phyloP scores from a whole-genome alignment of 2,329 filamentous ascomycete genomes.

The Cladorrhinum sp. region DNA sequence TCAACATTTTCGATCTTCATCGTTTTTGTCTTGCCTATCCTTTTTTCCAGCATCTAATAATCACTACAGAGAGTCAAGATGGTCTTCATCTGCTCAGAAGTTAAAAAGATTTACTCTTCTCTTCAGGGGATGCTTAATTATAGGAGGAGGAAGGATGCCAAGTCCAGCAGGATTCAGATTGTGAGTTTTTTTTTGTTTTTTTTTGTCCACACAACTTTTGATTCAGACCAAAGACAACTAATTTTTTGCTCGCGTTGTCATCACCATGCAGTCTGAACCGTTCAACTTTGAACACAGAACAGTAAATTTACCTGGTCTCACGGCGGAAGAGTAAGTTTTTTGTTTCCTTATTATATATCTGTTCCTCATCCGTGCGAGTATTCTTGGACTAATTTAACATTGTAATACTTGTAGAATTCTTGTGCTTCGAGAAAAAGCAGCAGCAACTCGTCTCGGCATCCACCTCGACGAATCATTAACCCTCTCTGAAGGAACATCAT shows the following conservation, averaged over 20 bases:
- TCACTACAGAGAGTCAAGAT: constrained; percentile 13
- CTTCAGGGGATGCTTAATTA: constrained; percentile 43
- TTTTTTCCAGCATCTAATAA: background rate
- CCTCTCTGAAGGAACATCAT: background rate
- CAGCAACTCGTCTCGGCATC: constrained; percentile 47
- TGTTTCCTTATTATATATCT: constrained; percentile 1
- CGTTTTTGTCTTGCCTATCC: background rate
- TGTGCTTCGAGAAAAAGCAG: constrained; percentile 51
- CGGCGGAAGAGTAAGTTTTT: constrained; percentile 55
- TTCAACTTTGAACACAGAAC: constrained; percentile 57
- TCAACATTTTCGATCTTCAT: background rate
- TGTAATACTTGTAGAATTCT: constrained; percentile 40
- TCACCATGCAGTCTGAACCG: constrained; percentile 52
- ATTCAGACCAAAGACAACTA: constrained; percentile 25
- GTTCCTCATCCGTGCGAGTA: too few species aligned
- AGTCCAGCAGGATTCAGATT: constrained; percentile 43
- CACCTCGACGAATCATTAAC: constrained; percentile 28
- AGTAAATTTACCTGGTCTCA: constrained; percentile 53
- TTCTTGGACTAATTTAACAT: too few species aligned
- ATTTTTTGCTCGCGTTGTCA: too few species aligned
- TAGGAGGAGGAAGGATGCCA: constrained; percentile 41
- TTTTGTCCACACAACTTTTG: background rate
- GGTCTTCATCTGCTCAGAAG: constrained; percentile 39
- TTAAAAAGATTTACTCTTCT: constrained; percentile 44
- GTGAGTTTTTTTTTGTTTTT: constrained; percentile 33